Percentiles rank a stretch among this genome's conserved stretches.
phyloP scores from a whole-genome alignment of 805 yeast genomes.

The Lipomyces orientalis region DNA sequence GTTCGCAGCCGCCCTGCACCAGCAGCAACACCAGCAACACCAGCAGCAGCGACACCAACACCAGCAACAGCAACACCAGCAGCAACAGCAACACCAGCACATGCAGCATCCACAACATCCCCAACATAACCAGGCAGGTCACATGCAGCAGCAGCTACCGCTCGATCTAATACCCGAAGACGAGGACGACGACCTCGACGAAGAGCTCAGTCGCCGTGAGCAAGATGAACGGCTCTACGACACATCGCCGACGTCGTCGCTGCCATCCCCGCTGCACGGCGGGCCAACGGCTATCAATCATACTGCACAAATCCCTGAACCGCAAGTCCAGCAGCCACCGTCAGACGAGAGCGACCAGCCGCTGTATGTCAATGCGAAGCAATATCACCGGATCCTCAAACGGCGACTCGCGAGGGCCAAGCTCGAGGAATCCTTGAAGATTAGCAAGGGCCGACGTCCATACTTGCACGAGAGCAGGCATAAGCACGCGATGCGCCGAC shows the following conservation, averaged over 20 bases:
- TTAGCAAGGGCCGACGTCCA: conserved; percentile 79
- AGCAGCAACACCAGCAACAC: conserved; percentile 18
- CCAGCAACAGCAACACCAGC: conserved; percentile 8
- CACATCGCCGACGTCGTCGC: conserved; percentile 26
- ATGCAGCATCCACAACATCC: conserved; percentile 21
- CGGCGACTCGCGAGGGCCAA: conserved; percentile 93
- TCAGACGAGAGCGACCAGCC: conserved; percentile 70
- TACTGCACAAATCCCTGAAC: conserved; percentile 8
- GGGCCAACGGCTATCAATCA: neutral
- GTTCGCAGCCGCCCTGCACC: conserved; percentile 15
- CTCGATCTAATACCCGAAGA: conserved; percentile 27
- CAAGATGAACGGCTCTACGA: conserved; percentile 20
- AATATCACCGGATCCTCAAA: conserved; percentile 91
- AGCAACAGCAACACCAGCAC: conserved; percentile 16
- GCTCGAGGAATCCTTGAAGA: conserved; percentile 75
- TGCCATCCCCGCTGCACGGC: conserved; percentile 21
- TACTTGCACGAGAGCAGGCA: conserved; percentile 96
- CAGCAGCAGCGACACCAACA: conserved; percentile 19
- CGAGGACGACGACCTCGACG: conserved; percentile 28
- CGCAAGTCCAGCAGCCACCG: conserved; percentile 10
- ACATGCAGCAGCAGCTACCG: conserved; percentile 15
- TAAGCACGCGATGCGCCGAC: conserved; percentile 98
- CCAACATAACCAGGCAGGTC: conserved; percentile 18
- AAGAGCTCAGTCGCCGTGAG: conserved; percentile 12
- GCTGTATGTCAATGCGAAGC: conserved; percentile 96